Conservation (phyloP, 2,329 filamentous ascomycete genomes). For the Hymenoscyphus infarciens region DNA sequence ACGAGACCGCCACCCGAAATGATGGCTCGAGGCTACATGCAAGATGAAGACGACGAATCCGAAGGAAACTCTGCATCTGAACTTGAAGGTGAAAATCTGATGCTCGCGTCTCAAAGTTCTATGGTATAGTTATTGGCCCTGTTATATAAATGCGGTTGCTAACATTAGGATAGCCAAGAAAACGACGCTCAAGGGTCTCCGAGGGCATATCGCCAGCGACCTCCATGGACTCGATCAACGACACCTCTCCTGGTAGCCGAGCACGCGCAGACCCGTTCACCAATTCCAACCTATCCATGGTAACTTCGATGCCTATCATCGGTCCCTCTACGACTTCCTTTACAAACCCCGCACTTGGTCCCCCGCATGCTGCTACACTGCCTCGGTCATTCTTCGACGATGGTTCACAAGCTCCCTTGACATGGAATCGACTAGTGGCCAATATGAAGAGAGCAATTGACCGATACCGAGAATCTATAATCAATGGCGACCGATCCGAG, state of each 20-base stretch:
- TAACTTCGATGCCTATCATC: slow-evolving; percentile 40
- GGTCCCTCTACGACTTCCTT: slow-evolving; percentile 50
- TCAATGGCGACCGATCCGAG: slow-evolving; percentile 76
- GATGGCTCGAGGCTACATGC: slow-evolving; percentile 77
- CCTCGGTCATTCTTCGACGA: slow-evolving; percentile 90
- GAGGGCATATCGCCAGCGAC: slow-evolving; percentile 79
- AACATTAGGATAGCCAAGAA: slow-evolving; percentile 46
- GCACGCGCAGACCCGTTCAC: slow-evolving; percentile 54
- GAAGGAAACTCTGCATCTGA: slow-evolving; percentile 80
- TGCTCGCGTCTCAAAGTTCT: slow-evolving; percentile 65
- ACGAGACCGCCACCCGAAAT: slow-evolving; percentile 87
- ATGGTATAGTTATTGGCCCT: slow-evolving; percentile 49
- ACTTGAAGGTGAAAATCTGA: slow-evolving; percentile 71
- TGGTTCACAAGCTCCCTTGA: slow-evolving; percentile 71
- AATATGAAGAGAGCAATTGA: slow-evolving; percentile 93
- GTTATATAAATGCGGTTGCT: slow-evolving; percentile 23
- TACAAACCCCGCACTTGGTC: slow-evolving; percentile 43
- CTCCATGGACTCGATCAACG: slow-evolving; percentile 87
- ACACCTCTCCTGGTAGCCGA: slow-evolving; percentile 56
- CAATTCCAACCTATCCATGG: slow-evolving; percentile 51
- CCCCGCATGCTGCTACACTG: slow-evolving; percentile 48
- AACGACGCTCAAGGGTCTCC: slow-evolving; percentile 54
- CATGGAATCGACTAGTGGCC: slow-evolving; percentile 84
- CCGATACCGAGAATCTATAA: slow-evolving; percentile 84
- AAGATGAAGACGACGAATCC: slow-evolving; percentile 88